Conservation (phyloP, 192 early-diverging fungal genomes). For the Helicostylum pulchrum region DNA sequence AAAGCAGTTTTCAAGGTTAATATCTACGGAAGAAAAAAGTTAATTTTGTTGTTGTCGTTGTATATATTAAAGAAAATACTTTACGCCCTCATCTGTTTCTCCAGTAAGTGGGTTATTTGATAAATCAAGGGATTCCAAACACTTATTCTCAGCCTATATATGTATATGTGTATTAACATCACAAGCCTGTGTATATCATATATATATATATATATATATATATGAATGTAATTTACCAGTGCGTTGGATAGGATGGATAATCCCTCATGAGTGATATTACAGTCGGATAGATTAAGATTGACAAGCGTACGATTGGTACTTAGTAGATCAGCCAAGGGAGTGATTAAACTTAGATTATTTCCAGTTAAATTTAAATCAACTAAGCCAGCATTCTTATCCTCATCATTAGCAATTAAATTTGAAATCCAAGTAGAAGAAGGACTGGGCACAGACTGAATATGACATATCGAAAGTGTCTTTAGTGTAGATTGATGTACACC, state of each 20-base stretch:
- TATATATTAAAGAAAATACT: neutral
- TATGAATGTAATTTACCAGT: constrained; percentile 34
- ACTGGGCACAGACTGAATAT: neutral
- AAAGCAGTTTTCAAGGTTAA: constrained; percentile 19
- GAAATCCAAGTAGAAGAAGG: constrained; percentile 5
- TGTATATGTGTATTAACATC: neutral
- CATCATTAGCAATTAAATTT: constrained; percentile 4
- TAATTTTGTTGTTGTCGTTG: neutral
- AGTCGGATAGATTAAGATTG: constrained; percentile 31
- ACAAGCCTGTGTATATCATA: neutral
- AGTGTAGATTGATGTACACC: constrained; percentile 9
- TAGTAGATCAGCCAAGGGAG: constrained; percentile 2
- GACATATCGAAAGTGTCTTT: neutral
- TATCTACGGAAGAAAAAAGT: constrained; percentile 2
- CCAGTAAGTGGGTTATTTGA: constrained; percentile 17
- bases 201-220: too few species aligned
- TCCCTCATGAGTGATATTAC: constrained; percentile 43
- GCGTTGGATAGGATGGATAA: constrained; percentile 43
- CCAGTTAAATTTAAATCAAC: constrained; percentile 9
- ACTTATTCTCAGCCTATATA: constrained; percentile 14
- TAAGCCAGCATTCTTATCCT: neutral
- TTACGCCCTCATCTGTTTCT: constrained; percentile 30
- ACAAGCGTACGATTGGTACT: neutral
- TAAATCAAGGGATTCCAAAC: constrained; percentile 18
- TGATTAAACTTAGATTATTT: constrained; percentile 2